Evolutionary conservation across 225 moss, liverwort and hornwort species (phyloP), one percentile per base, ranked within the genome.

Genomic region (Asterella californica): DNA sequence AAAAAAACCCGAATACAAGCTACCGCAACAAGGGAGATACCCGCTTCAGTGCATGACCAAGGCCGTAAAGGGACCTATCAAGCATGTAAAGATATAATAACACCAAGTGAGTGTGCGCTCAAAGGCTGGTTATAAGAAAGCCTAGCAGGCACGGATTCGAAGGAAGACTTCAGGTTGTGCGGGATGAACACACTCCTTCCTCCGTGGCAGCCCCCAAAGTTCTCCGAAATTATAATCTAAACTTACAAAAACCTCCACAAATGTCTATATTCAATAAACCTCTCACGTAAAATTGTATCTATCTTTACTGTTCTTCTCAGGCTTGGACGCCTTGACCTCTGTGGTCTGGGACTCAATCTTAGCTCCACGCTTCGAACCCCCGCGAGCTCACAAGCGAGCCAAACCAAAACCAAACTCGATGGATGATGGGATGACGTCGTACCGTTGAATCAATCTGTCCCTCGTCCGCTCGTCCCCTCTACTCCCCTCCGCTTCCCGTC

Each of bases 11-110:
- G 68, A 70, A 69, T 27, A 70, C 67, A 69, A 52, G 79, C 67
- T 79, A 70, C n/a, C 79, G 37, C 79, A 79, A 48, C 66, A 17
- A 79, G 68, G 79, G 69, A 79, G 79, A 70, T 79, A 70, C 79
- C 79, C 79, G 79, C 78, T 78, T 78, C 30, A 79, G 79, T 70
- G 79, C 49, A 66, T 69, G 79, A 79, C 79, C 79, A 70, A 79
- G 79, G 79, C 79, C 79, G 79, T 79, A 68, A 79, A 79, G 79
- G 69, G 53, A 70, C 68, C 79, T 69, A 79, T 79, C 79, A 79
- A 79, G 79, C 68, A 69, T 57, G 68, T 69, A 68, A 77, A 70
- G 63, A 78, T 78, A 79, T 79, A 49, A 79, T 70, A 70, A 79
- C 79, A 79, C 79, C 79, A 55, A 38, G 78, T 70, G 68, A 68